These are phyloP conservation scores for Sporodiniella umbellata DNA, from an alignment of 371 early-diverging fungal species.

Conservation along the genomic window DNA sequence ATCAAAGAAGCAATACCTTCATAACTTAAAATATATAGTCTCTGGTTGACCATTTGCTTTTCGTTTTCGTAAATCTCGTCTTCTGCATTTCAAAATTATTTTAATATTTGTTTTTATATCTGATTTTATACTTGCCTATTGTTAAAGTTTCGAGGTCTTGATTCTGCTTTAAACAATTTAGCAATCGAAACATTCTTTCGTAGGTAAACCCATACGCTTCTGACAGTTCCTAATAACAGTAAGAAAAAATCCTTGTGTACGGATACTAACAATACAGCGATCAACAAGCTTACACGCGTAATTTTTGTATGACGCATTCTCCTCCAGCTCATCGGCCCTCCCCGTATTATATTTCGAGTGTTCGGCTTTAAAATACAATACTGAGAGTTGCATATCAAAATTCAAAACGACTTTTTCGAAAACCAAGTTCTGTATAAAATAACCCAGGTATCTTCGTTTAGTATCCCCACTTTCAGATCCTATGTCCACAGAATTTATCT, in stretches of 20 bases:
- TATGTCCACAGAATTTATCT: conserved; percentile 10
- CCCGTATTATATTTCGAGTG: conserved; percentile 5
- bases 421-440: conserved; percentile 4
- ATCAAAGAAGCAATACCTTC: conserved; percentile 10
- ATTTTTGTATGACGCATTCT: background rate
- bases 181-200: conserved; percentile 5
- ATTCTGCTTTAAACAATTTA: background rate
- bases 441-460: conserved; percentile 17
- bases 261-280: conserved; percentile 7
- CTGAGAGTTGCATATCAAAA: conserved; percentile 15
- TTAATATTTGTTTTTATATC: background rate
- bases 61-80: conserved; percentile 7
- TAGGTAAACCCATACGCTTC: conserved; percentile 1
- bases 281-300: conserved; percentile 6
- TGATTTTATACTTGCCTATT: background rate
- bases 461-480: conserved; percentile 16
- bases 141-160: background rate
- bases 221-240: conserved; percentile 2
- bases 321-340: background rate
- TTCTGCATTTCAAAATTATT: background rate
- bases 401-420: conserved; percentile 15
- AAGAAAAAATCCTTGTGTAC: background rate
- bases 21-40: conserved; percentile 11
- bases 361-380: conserved; percentile 8
- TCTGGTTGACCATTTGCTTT: conserved; percentile 20